Evolutionary conservation across 257 asterid species (phyloP).

Genomic region (Gardenia jasminoides): DNA sequence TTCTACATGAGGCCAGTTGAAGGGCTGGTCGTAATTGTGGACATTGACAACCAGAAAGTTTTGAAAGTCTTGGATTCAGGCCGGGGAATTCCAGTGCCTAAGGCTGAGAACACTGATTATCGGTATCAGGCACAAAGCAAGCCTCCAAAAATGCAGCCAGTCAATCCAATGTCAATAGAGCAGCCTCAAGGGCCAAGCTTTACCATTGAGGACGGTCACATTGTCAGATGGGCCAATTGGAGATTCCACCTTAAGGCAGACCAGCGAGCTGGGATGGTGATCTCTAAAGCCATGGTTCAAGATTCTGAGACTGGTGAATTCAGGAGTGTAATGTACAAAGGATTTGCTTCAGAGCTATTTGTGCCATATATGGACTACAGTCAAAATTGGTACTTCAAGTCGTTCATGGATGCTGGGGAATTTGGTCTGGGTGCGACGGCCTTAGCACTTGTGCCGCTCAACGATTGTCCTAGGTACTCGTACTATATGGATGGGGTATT

Average conservation of each 20-base stretch:
- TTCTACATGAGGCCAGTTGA: slow-evolving; percentile 87
- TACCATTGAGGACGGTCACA: slow-evolving; percentile 49
- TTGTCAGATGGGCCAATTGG: slow-evolving; percentile 84
- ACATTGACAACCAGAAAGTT: slow-evolving; percentile 47
- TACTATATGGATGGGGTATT: slow-evolving; percentile 64
- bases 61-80: slow-evolving; percentile 51
- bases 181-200: slow-evolving; percentile 77
- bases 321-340: slow-evolving; percentile 77
- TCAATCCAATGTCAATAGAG: slow-evolving; percentile 59
- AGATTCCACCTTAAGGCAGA: slow-evolving; percentile 76
- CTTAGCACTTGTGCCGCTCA: slow-evolving; percentile 64
- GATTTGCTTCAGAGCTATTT: slow-evolving; percentile 71
- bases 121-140: slow-evolving; percentile 26
- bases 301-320: slow-evolving; percentile 48
- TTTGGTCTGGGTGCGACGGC: slow-evolving; percentile 71
- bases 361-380: slow-evolving; percentile 86
- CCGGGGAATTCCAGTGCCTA: slow-evolving; percentile 64
- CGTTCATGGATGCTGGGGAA: slow-evolving; percentile 87
- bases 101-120: slow-evolving; percentile 56
- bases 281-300: slow-evolving; percentile 56
- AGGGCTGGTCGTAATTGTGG: slow-evolving; percentile 53
- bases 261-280: slow-evolving; percentile 64
- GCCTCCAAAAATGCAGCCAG: slow-evolving; percentile 39
- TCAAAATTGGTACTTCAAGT: slow-evolving; percentile 77
- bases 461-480: slow-evolving; percentile 75